These are phyloP conservation scores for Entrophospora sp. DNA, from an alignment of 192 early-diverging fungal species.

Conservation along the genomic window DNA sequence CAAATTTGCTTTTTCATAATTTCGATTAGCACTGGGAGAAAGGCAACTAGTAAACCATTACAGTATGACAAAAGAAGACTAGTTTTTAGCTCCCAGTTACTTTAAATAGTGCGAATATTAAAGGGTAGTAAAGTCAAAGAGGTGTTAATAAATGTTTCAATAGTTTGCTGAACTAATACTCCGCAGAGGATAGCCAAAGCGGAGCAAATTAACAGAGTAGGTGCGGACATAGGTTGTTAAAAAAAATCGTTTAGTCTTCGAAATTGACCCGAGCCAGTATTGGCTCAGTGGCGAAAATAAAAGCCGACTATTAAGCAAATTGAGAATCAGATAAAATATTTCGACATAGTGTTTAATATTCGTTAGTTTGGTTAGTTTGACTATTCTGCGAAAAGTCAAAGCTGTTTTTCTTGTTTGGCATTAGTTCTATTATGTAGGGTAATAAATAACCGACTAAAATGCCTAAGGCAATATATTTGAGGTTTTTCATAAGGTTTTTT, in stretches of 20 bases:
- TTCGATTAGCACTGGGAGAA: no score
- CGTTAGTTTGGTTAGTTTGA: background rate
- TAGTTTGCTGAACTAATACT: background rate
- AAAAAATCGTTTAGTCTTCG: background rate
- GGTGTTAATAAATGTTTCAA: conserved; percentile 5
- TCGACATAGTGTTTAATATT: background rate
- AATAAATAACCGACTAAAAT: background rate
- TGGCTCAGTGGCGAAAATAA: conserved; percentile 7
- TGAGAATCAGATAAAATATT: background rate
- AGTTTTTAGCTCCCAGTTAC: no score
- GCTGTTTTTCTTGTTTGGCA: no score
- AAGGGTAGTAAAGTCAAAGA: background rate
- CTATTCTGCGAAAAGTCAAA: no score
- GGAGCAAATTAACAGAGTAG: background rate
- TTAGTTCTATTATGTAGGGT: background rate
- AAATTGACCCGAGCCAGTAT: background rate
- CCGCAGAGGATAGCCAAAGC: background rate
- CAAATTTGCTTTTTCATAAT: no score
- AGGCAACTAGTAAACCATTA: no score
- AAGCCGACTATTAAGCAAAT: background rate
- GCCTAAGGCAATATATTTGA: background rate
- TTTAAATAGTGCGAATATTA: background rate
- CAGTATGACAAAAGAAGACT: no score
- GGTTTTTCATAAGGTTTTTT: background rate
- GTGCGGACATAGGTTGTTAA: conserved; percentile 5